Percentiles rank a stretch among this genome's conserved stretches.
phyloP scores from a whole-genome alignment of 495 filamentous ascomycete species.

The Penicillium flavigenum region DNA sequence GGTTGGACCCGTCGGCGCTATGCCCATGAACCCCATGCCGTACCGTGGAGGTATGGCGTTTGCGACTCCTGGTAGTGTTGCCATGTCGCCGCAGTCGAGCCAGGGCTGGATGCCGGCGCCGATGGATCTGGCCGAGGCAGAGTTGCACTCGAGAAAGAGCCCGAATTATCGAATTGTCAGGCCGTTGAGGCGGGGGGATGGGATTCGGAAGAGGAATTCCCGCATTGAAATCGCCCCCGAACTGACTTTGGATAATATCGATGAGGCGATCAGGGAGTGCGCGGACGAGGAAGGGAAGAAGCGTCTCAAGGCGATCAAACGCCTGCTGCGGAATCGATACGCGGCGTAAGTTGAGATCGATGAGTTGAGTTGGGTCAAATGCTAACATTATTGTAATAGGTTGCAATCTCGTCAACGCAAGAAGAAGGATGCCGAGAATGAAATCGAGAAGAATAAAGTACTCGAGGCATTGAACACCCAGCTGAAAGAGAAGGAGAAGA shows the following conservation, averaged over 20 bases:
- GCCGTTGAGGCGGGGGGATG: slow-evolving; percentile 76
- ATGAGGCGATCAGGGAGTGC: slow-evolving; percentile 83
- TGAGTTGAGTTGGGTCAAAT: background rate
- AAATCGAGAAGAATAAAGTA: slow-evolving; percentile 27
- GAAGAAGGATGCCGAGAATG: slow-evolving; percentile 94
- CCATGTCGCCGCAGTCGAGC: slow-evolving; percentile 61
- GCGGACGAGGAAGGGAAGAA: slow-evolving; percentile 93
- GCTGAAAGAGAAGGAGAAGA: too few species aligned
- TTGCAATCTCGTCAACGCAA: slow-evolving; percentile 96
- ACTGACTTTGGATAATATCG: slow-evolving; percentile 91
- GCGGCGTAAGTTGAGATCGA: slow-evolving; percentile 70
- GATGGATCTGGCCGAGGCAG: slow-evolving; percentile 56
- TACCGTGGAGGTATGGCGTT: slow-evolving; percentile 43
- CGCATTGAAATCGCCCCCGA: slow-evolving; percentile 96
- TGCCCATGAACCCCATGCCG: slow-evolving; percentile 48
- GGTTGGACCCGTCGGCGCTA: slow-evolving; percentile 49
- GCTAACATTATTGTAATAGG: slow-evolving; percentile 52
- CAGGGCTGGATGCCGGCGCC: slow-evolving; percentile 62
- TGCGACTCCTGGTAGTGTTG: slow-evolving; percentile 45
- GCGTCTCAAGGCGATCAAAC: slow-evolving; percentile 92
- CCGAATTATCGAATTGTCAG: slow-evolving; percentile 77
- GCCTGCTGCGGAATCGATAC: slow-evolving; percentile 89
- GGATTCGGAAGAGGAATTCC: slow-evolving; percentile 99
- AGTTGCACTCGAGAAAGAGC: slow-evolving; percentile 70
- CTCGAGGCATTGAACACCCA: slow-evolving; percentile 72